Conservation (phyloP, 2,329 filamentous ascomycete genomes). For the Colletotrichum eremochloae region DNA sequence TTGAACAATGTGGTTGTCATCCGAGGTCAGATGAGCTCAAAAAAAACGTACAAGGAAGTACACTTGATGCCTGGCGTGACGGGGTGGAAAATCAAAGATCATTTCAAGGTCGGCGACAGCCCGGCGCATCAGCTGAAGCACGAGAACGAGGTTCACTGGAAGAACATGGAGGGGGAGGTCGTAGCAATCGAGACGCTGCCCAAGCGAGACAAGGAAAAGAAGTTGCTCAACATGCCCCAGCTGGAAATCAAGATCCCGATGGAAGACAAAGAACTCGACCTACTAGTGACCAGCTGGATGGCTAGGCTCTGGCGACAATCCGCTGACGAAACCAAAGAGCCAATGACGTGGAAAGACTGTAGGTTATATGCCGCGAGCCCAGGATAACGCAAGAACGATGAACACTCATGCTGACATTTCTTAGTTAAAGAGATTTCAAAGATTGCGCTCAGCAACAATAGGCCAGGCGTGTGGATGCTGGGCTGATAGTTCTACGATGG, state of each 20-base stretch:
- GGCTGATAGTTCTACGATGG: background rate
- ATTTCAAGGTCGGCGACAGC: conserved; percentile 45
- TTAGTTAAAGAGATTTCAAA: conserved; percentile 25
- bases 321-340: conserved; percentile 43
- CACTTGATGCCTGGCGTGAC: conserved; percentile 42
- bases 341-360: conserved; percentile 47
- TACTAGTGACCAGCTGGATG: conserved; percentile 49
- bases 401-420: background rate
- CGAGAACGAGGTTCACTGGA: conserved; percentile 47
- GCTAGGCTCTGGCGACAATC: conserved; percentile 48
- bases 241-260: conserved; percentile 44
- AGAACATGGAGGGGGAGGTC: conserved; percentile 42
- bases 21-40: conserved; percentile 44
- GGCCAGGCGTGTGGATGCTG: background rate
- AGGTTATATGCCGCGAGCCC: background rate
- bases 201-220: conserved; percentile 43
- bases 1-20: conserved; percentile 37
- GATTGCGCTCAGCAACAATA: background rate
- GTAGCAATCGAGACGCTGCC: conserved; percentile 47
- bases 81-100: conserved; percentile 44
- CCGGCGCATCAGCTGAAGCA: conserved; percentile 44
- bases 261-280: conserved; percentile 47
- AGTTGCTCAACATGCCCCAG: conserved; percentile 42
- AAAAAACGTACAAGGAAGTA: conserved; percentile 43
- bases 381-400: too few species aligned